Evolutionary conservation across 208 protist genomes (phyloP).

Genomic region (Naegleria lovaniensis): DNA sequence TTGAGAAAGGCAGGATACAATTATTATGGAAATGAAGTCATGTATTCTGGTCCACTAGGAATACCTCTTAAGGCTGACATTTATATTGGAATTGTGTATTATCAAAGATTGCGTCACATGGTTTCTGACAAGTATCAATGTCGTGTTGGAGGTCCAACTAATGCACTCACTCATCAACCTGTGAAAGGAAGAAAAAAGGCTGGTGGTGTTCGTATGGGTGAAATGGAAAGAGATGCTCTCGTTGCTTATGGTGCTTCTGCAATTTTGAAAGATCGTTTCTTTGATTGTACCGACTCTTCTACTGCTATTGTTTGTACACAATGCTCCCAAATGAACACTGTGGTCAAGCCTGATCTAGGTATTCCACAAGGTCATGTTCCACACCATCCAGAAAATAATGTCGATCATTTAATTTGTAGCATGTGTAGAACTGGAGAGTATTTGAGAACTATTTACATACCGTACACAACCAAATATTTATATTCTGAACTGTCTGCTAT

Average conservation of each 20-base stretch:
- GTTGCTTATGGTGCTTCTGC: conserved; percentile 97
- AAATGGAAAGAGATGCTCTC: conserved; percentile 99
- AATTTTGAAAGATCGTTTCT: conserved; percentile 94
- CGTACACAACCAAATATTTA: conserved; percentile 73
- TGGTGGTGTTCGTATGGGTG: conserved; percentile 98
- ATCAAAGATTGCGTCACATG: conserved; percentile 99
- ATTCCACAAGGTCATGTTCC: too few species aligned
- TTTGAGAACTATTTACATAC: conserved; percentile 40
- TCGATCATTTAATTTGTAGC: background rate
- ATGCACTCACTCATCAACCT: conserved; percentile 93
- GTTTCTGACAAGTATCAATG: conserved; percentile 99
- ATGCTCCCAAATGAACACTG: conserved; percentile 5
- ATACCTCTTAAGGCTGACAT: conserved; percentile 91
- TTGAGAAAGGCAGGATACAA: conserved; percentile 86
- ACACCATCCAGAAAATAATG: background rate
- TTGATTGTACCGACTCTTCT: conserved; percentile 71
- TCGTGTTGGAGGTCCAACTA: conserved; percentile 70
- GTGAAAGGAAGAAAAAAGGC: conserved; percentile 91
- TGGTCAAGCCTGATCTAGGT: background rate
- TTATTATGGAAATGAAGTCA: conserved; percentile 89
- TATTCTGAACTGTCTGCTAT: conserved; percentile 71
- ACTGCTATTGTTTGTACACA: conserved; percentile 45
- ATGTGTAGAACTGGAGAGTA: background rate
- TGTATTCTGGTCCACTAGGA: conserved; percentile 90
- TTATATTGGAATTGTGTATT: conserved; percentile 97